Base-by-base conservation (phyloP, 805 yeast genomes). In the Pichia heedii region DNA sequence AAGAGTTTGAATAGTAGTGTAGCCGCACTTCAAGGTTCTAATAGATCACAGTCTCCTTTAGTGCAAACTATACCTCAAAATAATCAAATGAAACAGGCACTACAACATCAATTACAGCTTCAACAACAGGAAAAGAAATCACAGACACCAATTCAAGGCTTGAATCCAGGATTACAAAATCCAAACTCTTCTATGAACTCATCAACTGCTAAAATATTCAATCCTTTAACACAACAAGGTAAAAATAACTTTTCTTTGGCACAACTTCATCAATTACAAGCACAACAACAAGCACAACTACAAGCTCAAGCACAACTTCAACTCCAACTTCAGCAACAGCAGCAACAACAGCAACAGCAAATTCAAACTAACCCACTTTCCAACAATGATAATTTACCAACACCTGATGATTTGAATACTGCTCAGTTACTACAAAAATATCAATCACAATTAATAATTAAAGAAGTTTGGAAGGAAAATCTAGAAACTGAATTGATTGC, bases 381-480 rank as follows among this genome's bases (percentile, higher is more conserved):
- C 9, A 24, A 24, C 12, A 6, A 10, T 3, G 27, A 24, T 24
- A 10, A 24, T 24, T 12, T 19, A 20, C 36, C 22, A 20, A n/a
- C 36, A 20, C 22, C 20, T 33, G 36, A 33, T 12, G 36, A 33
- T 13, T 5, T 33, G 37, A 43, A 33, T 20, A n/a, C 15, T 2
- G 12, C 3, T 13, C 27, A 24, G 27, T 24, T 24, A 24, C 5
- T 8, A 24, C 46, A 39, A 16, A 34, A 33, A 24, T 42, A 37
- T 24, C 55, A 50, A 43, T 45, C 45, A 39, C 70, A 73, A 26
- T 74, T 81, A 13, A 69, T 77, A 44, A 69, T 80, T 26, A 74
- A 77, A 54, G 89, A 84, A 50, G 93, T 84, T 24, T 83, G 90
- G 88, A 70, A 66, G 32, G 76, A 73, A 43, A 84, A 83, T 56